Evolutionary conservation across 2,329 filamentous ascomycete genomes (phyloP).

Genomic region (Dendryphion nanum): DNA sequence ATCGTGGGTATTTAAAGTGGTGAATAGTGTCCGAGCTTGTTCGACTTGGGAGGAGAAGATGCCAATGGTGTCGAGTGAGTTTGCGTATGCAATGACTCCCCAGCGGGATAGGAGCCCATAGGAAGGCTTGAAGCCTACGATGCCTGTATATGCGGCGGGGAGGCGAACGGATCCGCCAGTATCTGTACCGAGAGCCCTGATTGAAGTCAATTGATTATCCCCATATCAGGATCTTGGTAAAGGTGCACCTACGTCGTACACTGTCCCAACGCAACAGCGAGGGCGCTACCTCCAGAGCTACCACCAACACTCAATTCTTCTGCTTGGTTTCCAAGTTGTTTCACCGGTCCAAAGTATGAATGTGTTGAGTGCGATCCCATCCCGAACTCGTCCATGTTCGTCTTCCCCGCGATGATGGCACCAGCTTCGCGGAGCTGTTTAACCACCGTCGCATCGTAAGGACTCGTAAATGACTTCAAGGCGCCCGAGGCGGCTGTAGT

Average conservation of each 20-base stretch:
- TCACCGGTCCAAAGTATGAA: constrained; percentile 66
- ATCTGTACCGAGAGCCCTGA: constrained; percentile 80
- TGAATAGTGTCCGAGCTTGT: constrained; percentile 46
- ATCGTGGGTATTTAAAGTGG: constrained; percentile 60
- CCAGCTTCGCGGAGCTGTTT: constrained; percentile 63
- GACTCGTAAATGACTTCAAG: constrained; percentile 65
- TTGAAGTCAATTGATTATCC: constrained; percentile 11
- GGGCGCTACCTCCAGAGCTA: constrained; percentile 90
- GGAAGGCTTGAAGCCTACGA: constrained; percentile 85
- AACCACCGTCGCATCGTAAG: constrained; percentile 81
- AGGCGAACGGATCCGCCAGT: constrained; percentile 87
- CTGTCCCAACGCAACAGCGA: constrained; percentile 69
- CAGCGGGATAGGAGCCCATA: constrained; percentile 84
- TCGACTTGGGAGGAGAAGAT: constrained; percentile 61
- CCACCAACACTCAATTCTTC: constrained; percentile 36
- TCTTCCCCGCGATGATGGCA: constrained; percentile 70
- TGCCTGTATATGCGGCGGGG: constrained; percentile 81
- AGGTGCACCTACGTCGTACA: constrained; percentile 54
- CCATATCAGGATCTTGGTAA: not conserved
- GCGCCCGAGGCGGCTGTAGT: constrained; percentile 84
- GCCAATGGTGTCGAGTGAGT: constrained; percentile 88
- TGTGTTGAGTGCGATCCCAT: constrained; percentile 83
- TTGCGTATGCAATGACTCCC: constrained; percentile 88
- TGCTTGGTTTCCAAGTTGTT: constrained; percentile 45
- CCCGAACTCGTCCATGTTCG: constrained; percentile 93